Evolutionary conservation across 2,329 filamentous ascomycete genomes (phyloP).

Genomic region (Biscogniauxia marginata): DNA sequence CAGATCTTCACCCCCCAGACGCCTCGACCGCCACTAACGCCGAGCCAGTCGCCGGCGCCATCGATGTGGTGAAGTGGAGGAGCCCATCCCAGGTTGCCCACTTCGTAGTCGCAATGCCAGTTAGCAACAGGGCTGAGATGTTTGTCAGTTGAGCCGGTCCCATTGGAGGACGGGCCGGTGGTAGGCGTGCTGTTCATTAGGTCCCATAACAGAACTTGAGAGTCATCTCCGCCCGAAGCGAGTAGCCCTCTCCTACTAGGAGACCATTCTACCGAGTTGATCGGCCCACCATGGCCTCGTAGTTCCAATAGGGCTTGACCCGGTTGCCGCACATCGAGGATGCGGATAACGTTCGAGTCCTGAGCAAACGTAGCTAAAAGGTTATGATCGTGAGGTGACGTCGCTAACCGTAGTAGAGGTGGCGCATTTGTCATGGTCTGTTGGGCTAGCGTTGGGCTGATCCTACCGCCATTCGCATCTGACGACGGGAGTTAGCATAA

Average conservation of each 20-base stretch:
- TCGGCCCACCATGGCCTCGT: slow-evolving; percentile 77
- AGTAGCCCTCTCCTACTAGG: slow-evolving; percentile 82
- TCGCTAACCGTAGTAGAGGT: slow-evolving; percentile 76
- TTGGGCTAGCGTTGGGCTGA: slow-evolving; percentile 73
- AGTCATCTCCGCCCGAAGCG: slow-evolving; percentile 90
- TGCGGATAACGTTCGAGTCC: slow-evolving; percentile 88
- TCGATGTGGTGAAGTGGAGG: slow-evolving; percentile 68
- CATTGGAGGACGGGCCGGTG: slow-evolving; percentile 48
- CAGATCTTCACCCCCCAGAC: slow-evolving; percentile 68
- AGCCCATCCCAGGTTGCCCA: slow-evolving; percentile 82
- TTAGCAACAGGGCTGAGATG: slow-evolving; percentile 68
- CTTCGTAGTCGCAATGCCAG: slow-evolving; percentile 86
- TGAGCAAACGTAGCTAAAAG: slow-evolving; percentile 95
- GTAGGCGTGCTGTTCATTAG: slow-evolving; percentile 65
- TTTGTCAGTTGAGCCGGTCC: slow-evolving; percentile 52
- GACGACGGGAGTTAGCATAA: slow-evolving; percentile 6
- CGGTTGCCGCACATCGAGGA: slow-evolving; percentile 93
- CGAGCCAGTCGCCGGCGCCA: slow-evolving; percentile 73
- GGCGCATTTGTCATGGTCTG: slow-evolving; percentile 76
- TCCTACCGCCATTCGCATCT: slow-evolving; percentile 59
- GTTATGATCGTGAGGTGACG: slow-evolving; percentile 92
- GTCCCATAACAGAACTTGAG: slow-evolving; percentile 90
- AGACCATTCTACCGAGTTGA: slow-evolving; percentile 97
- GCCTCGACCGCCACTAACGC: slow-evolving; percentile 75
- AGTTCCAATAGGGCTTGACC: slow-evolving; percentile 93